Base-by-base conservation (phyloP, 2,329 filamentous ascomycete genomes). In the Fusarium agapanthi region DNA sequence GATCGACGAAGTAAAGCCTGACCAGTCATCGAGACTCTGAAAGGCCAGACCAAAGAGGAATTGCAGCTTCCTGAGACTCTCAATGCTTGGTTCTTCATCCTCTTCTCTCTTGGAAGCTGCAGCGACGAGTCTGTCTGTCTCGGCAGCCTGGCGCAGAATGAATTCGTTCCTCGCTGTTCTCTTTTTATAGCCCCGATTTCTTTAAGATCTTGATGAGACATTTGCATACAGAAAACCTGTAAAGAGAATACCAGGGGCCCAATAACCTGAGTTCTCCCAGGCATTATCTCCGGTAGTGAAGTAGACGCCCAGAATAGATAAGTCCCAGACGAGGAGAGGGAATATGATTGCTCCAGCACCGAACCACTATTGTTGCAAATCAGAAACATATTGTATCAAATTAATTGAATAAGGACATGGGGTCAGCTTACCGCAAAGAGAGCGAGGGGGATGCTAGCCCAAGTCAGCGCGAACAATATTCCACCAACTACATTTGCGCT, bases 141-240 rank as follows among this genome's bases (percentile, higher is more conserved):
- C n/a, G 0, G 32, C 48, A 51, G 48, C 48, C n/a, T 51, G 48
- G 6, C 18, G 48, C 2, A 26, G 6, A 6, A 51, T 35, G 13
- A 51, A 35, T 1, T 34, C 48, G 18, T 51, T 51, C 5, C 48
- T 35, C 13, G 6, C 7, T 6, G 18, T 12, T 6, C 48, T 20
- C 4, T 26, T 51, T 13, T 26, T 26, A 8, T 26, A 35, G 1
- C 48, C 32, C 0, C 9, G 18, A 2, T 26, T 26, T 0, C 32
- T 51, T 2, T 35, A 32, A 6, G 18, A 9, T 12, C 32, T 0
- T 0, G 48, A 35, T 0, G 32, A 35, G 1, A 5, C 0, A 22
- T 26, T 26, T 6, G 48, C 48, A 14, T 51, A 37, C 0, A 51
- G 1, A 5, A 37, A 51, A 0, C 6, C 6, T 2, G 48, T 2